phyloP scores from a whole-genome alignment of 371 early-diverging fungal genomes.

The Fennellomyces sp. region DNA sequence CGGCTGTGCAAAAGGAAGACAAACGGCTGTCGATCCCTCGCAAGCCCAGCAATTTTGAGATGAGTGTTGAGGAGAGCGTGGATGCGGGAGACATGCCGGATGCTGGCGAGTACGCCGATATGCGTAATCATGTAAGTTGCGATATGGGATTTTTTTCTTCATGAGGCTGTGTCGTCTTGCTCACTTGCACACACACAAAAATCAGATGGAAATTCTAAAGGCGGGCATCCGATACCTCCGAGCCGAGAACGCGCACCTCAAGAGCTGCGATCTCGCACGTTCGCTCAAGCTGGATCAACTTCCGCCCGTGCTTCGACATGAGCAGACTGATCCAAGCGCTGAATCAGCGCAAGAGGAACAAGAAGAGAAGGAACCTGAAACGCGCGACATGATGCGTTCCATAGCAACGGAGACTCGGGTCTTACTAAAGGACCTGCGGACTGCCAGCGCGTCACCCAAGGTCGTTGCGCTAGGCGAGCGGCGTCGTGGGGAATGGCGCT shows the following conservation, averaged over 20 bases:
- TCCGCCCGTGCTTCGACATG: not conserved
- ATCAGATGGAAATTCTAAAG: constrained; percentile 66
- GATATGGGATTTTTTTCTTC: not conserved
- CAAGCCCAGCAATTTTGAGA: constrained; percentile 20
- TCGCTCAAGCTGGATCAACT: constrained; percentile 12
- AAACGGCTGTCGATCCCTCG: constrained; percentile 37
- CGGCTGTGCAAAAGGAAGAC: constrained; percentile 41
- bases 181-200: no score
- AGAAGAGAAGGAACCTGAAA: not conserved
- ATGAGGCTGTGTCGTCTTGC: no score
- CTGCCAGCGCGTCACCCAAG: constrained; percentile 54
- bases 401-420: constrained; percentile 34
- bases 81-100: constrained; percentile 4
- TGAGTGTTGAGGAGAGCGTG: constrained; percentile 14
- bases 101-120: constrained; percentile 12
- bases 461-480: constrained; percentile 37
- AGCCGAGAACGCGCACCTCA: constrained; percentile 81
- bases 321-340: no score
- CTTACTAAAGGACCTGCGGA: constrained; percentile 45
- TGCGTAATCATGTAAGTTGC: constrained; percentile 13
- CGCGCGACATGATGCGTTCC: constrained; percentile 32
- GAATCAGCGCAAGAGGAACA: no score
- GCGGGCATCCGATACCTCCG: constrained; percentile 77
- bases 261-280: constrained; percentile 46
- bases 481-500: constrained; percentile 56